Evolutionary conservation across 176 grass and related monocot species (phyloP), one percentile per base, ranked within the genome.

Genomic region (Aegilops umbellulata): DNA sequence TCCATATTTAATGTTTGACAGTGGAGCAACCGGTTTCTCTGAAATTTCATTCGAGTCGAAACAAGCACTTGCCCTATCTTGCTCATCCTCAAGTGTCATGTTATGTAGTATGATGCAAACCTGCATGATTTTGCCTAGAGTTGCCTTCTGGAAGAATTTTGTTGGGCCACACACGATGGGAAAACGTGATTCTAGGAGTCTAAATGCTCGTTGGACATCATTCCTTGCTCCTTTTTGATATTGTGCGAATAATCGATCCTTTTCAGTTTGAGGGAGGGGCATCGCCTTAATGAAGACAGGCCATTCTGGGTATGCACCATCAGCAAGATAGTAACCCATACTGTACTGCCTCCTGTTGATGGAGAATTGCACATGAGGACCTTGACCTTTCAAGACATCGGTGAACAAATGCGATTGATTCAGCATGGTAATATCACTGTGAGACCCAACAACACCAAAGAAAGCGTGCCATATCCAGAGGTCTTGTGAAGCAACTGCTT

Each of bases 61-160:
- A 76, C 35, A 88, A 88, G 64, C 25, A 36, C 25, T 83, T 36
- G 80, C 80, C 80, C 70, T 88, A 44, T 83, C 80, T 83, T 88
- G 76, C 63, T 88, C 80, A 83, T 83, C 86, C 73, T 88, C 72
- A 46, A 88, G 14, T 70, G 80, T 55, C 86, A 88, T 83, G 65
- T 83, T 88, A 69, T 88, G 80, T 12, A 83, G 80, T 83, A 78
- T 88, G 64, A 83, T 38, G 60, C 80, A 88, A 77, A 63, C 61
- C 77, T 88, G 80, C 35, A 82, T 44, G 34, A 88, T 77, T 82
- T 88, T 88, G 27, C 61, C 71, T 20, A 82, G 86, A 82, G 80
- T 60, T 42, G 13, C 34, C 76, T 17, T 47, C n/a, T 55, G 23
- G 27, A 77, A 76, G 15, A 12, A 87, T 3, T 80, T 73, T 41